These are phyloP conservation scores for Arctium minus DNA, from an alignment of 129 eudicot genomes.

Conservation along the genomic window DNA sequence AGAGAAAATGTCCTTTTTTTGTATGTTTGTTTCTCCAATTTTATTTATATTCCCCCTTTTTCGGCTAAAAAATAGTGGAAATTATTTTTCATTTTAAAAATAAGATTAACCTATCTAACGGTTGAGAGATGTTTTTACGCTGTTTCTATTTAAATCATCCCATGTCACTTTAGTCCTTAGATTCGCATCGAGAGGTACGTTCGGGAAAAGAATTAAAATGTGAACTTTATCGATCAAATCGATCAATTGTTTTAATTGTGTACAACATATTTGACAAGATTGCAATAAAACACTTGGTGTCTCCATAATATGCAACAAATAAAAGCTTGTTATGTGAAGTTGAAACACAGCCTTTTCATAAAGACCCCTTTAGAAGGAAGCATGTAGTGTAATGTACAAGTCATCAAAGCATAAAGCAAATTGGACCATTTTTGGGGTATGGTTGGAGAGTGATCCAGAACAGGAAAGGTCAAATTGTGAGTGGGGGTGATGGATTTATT, in stretches of 20 bases:
- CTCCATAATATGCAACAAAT: slow-evolving; percentile 19
- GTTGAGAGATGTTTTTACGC: background rate
- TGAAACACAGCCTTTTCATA: slow-evolving; percentile 23
- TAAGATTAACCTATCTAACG: too few relatives aligned
- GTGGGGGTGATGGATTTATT: background rate
- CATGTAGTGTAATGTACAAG: slow-evolving; percentile 17
- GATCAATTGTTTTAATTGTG: too few relatives aligned
- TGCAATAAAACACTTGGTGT: background rate
- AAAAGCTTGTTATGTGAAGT: slow-evolving; percentile 17
- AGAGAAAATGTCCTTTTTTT: background rate
- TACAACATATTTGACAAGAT: background rate
- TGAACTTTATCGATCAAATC: background rate
- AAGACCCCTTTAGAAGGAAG: slow-evolving; percentile 13
- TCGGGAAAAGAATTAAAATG: background rate
- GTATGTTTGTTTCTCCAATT: too few relatives aligned
- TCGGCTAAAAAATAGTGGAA: too few relatives aligned
- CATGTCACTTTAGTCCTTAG: background rate
- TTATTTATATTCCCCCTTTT: background rate
- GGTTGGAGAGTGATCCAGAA: slow-evolving; percentile 24
- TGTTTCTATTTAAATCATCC: background rate
- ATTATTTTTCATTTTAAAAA: too few relatives aligned
- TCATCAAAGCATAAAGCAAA: slow-evolving; percentile 12
- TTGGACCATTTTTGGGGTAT: slow-evolving; percentile 22
- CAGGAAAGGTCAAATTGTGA: slow-evolving; percentile 17
- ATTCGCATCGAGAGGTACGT: background rate